Evolutionary conservation across 495 filamentous ascomycete genomes (phyloP).

Genomic region (Pyrenula aspistea): DNA sequence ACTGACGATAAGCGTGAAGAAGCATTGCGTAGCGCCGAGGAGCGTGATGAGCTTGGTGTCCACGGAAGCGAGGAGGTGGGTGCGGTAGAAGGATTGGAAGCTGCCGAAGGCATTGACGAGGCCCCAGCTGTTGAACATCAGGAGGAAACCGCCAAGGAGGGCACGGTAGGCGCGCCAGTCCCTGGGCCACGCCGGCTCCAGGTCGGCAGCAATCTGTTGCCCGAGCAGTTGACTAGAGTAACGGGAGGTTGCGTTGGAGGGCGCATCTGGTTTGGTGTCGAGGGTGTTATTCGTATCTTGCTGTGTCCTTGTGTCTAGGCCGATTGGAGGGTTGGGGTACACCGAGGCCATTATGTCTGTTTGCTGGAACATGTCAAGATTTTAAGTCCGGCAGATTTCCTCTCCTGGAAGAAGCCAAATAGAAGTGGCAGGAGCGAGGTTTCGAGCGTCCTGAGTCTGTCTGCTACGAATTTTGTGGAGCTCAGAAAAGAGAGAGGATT

Average conservation of each 20-base stretch:
- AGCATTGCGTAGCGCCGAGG: slow-evolving; percentile 23
- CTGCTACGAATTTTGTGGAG: too few species aligned
- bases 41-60: slow-evolving; percentile 21
- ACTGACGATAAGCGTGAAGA: slow-evolving; percentile 20
- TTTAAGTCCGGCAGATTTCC: too few species aligned
- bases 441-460: too few species aligned
- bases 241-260: neutral
- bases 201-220: neutral
- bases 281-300: too few species aligned
- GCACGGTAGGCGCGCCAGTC: slow-evolving; percentile 22
- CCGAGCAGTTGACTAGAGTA: neutral
- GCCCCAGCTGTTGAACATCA: slow-evolving; percentile 32
- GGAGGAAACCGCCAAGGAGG: slow-evolving; percentile 25
- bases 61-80: neutral
- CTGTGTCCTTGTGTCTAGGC: too few species aligned
- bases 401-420: too few species aligned
- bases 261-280: neutral
- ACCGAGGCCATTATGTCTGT: too few species aligned
- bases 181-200: slow-evolving; percentile 16
- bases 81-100: slow-evolving; percentile 22
- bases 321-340: too few species aligned
- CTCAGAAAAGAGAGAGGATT: too few species aligned
- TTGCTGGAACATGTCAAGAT: too few species aligned
- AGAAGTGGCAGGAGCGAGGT: too few species aligned
- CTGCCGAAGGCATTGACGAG: slow-evolving; percentile 27